Evolutionary conservation across 768 basidiomycete species (phyloP).

Genomic region (Russula griseocarnosa): DNA sequence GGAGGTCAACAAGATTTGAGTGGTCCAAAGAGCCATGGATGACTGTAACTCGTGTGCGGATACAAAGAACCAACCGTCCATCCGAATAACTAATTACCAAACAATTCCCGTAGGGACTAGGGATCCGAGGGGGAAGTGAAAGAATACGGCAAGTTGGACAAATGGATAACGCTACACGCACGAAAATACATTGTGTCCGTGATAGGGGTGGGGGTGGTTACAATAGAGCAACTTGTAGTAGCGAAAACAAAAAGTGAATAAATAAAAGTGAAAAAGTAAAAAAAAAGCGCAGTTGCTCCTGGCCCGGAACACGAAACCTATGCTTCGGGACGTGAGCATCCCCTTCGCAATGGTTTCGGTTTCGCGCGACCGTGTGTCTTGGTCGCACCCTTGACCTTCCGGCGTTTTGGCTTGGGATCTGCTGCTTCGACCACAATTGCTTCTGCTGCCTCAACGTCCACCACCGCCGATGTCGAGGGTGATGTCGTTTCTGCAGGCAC

Average conservation of each 20-base stretch:
- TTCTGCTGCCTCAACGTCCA: too few species aligned
- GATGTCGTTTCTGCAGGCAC: not conserved
- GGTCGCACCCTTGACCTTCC: slow-evolving; percentile 1
- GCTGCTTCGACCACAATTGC: not conserved
- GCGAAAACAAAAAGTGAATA: not conserved
- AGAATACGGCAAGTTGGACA: not conserved
- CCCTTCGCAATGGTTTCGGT: slow-evolving; percentile 4
- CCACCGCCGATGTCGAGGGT: not conserved
- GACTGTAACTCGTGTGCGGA: not conserved
- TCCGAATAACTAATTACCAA: not conserved
- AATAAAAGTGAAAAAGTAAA: not conserved
- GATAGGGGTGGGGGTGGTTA: not conserved
- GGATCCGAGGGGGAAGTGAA: not conserved
- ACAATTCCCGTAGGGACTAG: not conserved
- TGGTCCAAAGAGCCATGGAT: too few species aligned
- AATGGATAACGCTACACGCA: slow-evolving; percentile 9
- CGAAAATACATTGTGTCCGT: slow-evolving; percentile 5
- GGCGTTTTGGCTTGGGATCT: slow-evolving; percentile 13
- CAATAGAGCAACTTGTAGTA: not conserved
- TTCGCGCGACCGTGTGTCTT: slow-evolving; percentile 12
- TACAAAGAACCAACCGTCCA: not conserved
- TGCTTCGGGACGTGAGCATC: slow-evolving; percentile 15
- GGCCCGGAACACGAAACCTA: not conserved
- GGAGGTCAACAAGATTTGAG: too few species aligned
- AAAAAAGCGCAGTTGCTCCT: too few species aligned